Conservation (phyloP, 805 yeast species). For the Kodamaea sagamina region DNA sequence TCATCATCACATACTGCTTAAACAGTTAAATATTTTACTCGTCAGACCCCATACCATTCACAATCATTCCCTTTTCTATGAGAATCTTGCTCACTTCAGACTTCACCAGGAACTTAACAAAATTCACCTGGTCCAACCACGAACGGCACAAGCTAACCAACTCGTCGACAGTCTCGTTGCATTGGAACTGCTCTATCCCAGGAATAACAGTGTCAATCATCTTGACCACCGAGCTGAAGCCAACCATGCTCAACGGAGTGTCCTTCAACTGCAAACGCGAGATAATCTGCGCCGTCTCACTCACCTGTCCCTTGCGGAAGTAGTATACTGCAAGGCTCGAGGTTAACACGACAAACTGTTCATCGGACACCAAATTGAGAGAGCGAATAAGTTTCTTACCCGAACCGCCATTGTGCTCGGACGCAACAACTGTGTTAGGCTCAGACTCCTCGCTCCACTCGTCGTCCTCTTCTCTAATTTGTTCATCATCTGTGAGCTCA, state of each 20-base stretch:
- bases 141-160: conserved; percentile 26
- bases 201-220: conserved; percentile 21
- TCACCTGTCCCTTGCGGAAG: conserved; percentile 19
- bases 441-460: conserved; percentile 12
- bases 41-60: conserved; percentile 7
- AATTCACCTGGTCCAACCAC: conserved; percentile 33
- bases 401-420: not conserved
- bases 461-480: conserved; percentile 9
- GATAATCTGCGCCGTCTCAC: conserved; percentile 25
- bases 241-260: conserved; percentile 28
- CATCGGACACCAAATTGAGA: conserved; percentile 35
- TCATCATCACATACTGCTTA: not conserved
- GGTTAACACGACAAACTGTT: conserved; percentile 34
- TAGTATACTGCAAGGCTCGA: conserved; percentile 29
- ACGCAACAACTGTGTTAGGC: conserved; percentile 13
- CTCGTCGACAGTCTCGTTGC: conserved; percentile 28
- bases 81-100: conserved; percentile 32
- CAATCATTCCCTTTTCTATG: conserved; percentile 33
- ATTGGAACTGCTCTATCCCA: conserved; percentile 18
- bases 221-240: conserved; percentile 35
- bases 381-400: conserved; percentile 22
- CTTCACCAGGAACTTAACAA: conserved; percentile 26
- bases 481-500: conserved; percentile 34
- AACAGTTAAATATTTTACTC: not conserved
- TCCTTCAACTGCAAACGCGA: conserved; percentile 24